Evolutionary conservation across 805 yeast species (phyloP), one percentile per base, ranked within the genome.

Genomic region (Lipomyces japonicus): DNA sequence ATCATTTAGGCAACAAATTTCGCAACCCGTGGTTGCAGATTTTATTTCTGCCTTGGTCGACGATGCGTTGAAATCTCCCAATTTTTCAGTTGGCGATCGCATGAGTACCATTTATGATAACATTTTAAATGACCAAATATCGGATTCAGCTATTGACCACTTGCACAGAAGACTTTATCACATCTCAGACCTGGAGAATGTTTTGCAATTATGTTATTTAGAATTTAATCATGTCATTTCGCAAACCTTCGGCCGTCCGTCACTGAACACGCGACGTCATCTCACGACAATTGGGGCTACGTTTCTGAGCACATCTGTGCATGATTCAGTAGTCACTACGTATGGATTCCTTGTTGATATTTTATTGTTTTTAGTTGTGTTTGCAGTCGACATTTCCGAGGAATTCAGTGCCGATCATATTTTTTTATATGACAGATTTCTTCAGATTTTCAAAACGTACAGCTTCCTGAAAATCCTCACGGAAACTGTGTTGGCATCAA

Each of bases 1-100:
- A n/a, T 65, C 70, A 0, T 79, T 78, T 59, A 67, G 72, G 22
- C 57, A 64, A 1, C 67, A 72, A 2, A 61, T 77, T 25, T 65
- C 78, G 1, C 61, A 61, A 39, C 70, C 70, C 10, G 67, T 71
- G 1, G 55, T 73, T 2, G 53, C 60, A 2, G 61, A 67, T 3
- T 62, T 75, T 16, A 61, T 69, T 25, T 58, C 58, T 9, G 66
- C 69, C 5, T 64, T 78, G 32, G 54, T 72, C 9, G 70, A 71
- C 14, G 71, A 71, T 30, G 65, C 55, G 56, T 36, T 45, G 12
- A 26, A 34, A n/a, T 34, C 39, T 9, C 58, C 61, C 4, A 42
- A 38, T 12, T 46, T 39, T 40, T 53, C 58, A 9, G 39, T 46
- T n/a, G 58, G 54, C 2, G 59, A 52, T 25, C 28, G 60, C 10